phyloP scores from a whole-genome alignment of 441 rosid species.

The Adansonia madagascariensis region DNA sequence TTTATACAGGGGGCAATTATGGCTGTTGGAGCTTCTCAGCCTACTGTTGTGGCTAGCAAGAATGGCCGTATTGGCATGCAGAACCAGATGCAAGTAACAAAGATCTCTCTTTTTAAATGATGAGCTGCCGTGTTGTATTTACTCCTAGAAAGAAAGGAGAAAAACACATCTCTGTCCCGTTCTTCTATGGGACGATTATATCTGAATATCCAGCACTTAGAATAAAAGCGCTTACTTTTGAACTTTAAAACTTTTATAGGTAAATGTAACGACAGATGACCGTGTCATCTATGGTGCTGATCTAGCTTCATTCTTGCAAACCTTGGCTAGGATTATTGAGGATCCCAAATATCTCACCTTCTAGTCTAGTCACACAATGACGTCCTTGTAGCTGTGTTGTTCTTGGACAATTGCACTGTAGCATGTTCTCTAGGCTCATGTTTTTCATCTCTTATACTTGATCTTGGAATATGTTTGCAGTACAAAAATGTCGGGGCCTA shows the following conservation, averaged over 20 bases:
- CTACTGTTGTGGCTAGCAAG: slow-evolving; percentile 79
- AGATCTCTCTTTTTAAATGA: not conserved
- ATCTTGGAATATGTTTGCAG: not conserved
- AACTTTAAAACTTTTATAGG: slow-evolving; percentile 52
- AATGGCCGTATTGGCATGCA: slow-evolving; percentile 89
- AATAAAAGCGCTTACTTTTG: slow-evolving; percentile 13
- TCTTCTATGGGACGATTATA: slow-evolving; percentile 10
- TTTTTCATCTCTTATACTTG: not conserved
- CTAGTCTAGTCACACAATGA: slow-evolving; percentile 32
- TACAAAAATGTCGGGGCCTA: not conserved
- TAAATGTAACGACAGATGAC: slow-evolving; percentile 90
- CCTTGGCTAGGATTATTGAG: slow-evolving; percentile 76
- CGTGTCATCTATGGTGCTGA: slow-evolving; percentile 94
- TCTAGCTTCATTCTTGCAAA: slow-evolving; percentile 89
- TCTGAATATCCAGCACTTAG: slow-evolving; percentile 2
- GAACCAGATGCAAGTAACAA: slow-evolving; percentile 90
- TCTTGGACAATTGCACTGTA: not conserved
- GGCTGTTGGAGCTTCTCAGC: slow-evolving; percentile 95
- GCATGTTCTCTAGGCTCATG: not conserved
- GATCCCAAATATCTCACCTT: slow-evolving; percentile 88
- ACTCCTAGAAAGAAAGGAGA: not conserved
- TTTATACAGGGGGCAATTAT: slow-evolving; percentile 87
- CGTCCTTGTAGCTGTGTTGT: not conserved
- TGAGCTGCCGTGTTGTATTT: slow-evolving; percentile 9
- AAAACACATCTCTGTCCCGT: not conserved